Base-by-base conservation (phyloP, 2,329 filamentous ascomycete species). In the Fusarium bactridioides region DNA sequence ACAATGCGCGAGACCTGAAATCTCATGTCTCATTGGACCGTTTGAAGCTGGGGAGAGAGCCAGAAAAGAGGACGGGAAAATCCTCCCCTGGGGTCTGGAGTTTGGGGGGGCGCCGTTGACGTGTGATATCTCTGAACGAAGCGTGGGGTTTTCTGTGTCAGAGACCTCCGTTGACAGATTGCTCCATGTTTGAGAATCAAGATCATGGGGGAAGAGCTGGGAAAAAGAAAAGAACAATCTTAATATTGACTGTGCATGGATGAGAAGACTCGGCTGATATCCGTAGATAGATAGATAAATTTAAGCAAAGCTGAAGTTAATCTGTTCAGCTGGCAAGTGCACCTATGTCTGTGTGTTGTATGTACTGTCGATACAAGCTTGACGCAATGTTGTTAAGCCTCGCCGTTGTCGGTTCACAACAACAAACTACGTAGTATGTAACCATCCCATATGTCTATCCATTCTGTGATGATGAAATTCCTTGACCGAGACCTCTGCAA, bases 61-160 rank as follows among this genome's bases (percentile, higher is more conserved):
- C 37, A 69, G 40, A 69, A 59, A 54, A 64, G 54, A 64, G 33
- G 19, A 59, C 25, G 38, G 31, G 54, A 72, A 64, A 37, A 29
- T 62, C 43, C 33, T 41, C 29, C 38, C 45, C 64, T 41, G 27
- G 54, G 40, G 61, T 58, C 43, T 56, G 47, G 60, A 61, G 65
- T 47, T 65, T 45, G 31, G 66, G 31, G 62, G 59, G 37, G 33
- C 64, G 51, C 62, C 64, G 64, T 76, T 76, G 74, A 76, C 69
- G 61, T 72, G 69, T 70, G 69, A 73, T 73, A 69, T 75, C 48
- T 33, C 18, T 58, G 60, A 69, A 29, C 53, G 47, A 33, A 59
- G 65, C 69, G 69, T 73, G 70, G 70, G 70, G 69, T 73, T 73
- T 43, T n/a, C 50, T 63, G 50, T 69, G 25, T 59, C 61, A 40